Evolutionary conservation across 2,329 filamentous ascomycete species (phyloP).

Genomic region (Xylariaceae sp.): DNA sequence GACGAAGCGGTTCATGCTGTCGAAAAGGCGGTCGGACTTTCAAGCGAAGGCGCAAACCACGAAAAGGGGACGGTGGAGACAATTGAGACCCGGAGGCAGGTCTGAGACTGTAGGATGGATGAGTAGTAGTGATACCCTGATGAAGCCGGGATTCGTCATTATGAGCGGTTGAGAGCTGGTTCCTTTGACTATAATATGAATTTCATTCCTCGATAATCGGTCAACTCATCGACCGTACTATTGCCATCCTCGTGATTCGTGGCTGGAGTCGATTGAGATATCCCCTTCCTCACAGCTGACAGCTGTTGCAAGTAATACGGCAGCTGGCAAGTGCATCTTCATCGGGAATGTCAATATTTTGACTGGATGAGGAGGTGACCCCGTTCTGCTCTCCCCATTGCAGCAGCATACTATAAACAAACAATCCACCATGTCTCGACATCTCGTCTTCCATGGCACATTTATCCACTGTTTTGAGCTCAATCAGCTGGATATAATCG

Average conservation of each 20-base stretch:
- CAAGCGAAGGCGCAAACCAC: conserved; percentile 17
- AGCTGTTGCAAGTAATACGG: conserved; percentile 1
- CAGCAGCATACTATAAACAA: not conserved
- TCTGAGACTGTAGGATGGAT: not conserved
- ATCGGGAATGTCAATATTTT: not conserved
- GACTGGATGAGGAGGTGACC: conserved; percentile 1
- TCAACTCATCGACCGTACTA: not conserved
- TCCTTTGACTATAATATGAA: not conserved
- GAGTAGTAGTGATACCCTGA: not conserved
- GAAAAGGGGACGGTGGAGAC: not conserved
- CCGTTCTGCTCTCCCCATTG: not conserved
- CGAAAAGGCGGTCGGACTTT: conserved; percentile 33
- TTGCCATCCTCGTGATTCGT: not conserved
- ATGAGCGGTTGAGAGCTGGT: not conserved
- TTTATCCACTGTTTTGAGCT: conserved; percentile 38
- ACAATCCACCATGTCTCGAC: conserved; percentile 15
- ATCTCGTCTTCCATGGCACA: conserved; percentile 37
- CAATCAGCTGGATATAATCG: conserved; percentile 35
- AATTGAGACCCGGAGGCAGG: conserved; percentile 3
- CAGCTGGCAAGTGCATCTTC: conserved; percentile 8
- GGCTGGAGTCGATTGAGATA: not conserved
- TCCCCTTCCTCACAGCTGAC: not conserved
- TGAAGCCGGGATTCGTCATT: not conserved
- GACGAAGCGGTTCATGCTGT: conserved; percentile 37
- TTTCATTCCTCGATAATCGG: not conserved